phyloP scores from a whole-genome alignment of 176 grass and related monocot genomes.

The Sorghum bicolor region DNA sequence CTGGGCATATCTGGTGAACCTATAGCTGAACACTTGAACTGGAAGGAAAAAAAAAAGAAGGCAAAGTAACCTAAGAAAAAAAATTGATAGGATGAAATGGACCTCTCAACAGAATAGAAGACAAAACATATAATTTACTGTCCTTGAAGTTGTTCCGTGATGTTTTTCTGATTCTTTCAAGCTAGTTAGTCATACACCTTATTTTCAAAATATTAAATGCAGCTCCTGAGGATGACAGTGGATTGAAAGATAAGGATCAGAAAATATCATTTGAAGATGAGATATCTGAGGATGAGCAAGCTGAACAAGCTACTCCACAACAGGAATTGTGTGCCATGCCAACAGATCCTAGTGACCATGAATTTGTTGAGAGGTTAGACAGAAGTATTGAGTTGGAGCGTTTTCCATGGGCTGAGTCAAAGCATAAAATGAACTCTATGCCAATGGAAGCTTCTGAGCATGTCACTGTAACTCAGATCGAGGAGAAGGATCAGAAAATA shows the following conservation, averaged over 20 bases:
- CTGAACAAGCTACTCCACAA: constrained; percentile 6
- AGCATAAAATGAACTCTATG: background rate
- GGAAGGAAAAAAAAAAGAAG: background rate
- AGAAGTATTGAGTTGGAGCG: constrained; percentile 7
- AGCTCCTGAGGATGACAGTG: constrained; percentile 42
- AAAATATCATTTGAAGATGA: constrained; percentile 49
- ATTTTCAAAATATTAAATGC: constrained; percentile 38
- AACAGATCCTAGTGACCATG: constrained; percentile 12
- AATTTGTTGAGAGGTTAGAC: constrained; percentile 33
- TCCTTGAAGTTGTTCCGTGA: constrained; percentile 19
- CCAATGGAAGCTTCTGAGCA: background rate
- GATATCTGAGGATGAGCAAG: constrained; percentile 51
- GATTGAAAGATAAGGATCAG: constrained; percentile 34
- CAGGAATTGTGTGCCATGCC: background rate
- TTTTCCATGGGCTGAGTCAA: constrained; percentile 14
- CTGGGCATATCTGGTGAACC: background rate
- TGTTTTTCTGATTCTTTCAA: constrained; percentile 28
- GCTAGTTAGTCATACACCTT: constrained; percentile 16
- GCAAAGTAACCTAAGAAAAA: background rate
- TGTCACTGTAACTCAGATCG: background rate
- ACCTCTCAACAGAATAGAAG: constrained; percentile 9
- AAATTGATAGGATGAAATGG: constrained; percentile 20
- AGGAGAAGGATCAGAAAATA: constrained; percentile 30
- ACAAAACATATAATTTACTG: background rate
- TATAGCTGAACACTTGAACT: constrained; percentile 19